Evolutionary conservation across 1,284 basidiomycete genomes (phyloP), one percentile per base, ranked within the genome.

Genomic region (Mycena citricolor): DNA sequence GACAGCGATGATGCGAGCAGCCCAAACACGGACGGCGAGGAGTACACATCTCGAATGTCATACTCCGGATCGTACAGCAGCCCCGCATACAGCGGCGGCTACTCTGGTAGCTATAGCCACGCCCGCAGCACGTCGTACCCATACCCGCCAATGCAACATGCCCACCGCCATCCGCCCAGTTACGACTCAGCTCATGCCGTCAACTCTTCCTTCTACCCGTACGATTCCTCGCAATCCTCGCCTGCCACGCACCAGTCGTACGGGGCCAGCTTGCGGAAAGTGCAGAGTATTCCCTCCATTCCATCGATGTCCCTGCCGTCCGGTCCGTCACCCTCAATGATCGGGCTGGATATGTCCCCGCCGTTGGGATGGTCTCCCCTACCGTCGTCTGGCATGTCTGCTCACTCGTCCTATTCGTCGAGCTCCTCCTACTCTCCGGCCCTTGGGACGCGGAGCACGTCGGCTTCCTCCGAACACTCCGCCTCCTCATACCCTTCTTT

Each of bases 81-180:
- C 29, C 22, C 29, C 1, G 13, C 37, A 4, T 40, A 39, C 36
- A 38, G 29, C 25, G 22, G 24, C 35, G 37, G 42, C 34, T 19
- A 25, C 33, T 17, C 26, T 28, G 26, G 14, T 30, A 24, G 31
- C 19, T 29, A 35, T 33, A 11, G 19, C 25, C 49, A 47, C 44
- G 39, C 29, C n/a, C 44, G 49, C 30, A 39, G 40, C 7, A 32
- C 37, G n/a, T 40, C 49, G 2, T 47, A 51, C 25, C 49, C 49
- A 13, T 52, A 48, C 43, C 49, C 49, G 8, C 30, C 16, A 36
- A 24, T 30, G 22, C 20, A 14, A 11, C 28, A 22, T 49, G 41
- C 29, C 26, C 44, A 44, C 42, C 41, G 42, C 12, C 37, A 37
- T 4, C 19, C 36, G 13, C 10, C 36, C 20, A 38, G n/a, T n/a